Percentiles rank a stretch among this genome's conserved stretches.
These are phyloP conservation scores for Przewalskia tangutica DNA, from an alignment of 257 asterid species.

Conservation along the genomic window DNA sequence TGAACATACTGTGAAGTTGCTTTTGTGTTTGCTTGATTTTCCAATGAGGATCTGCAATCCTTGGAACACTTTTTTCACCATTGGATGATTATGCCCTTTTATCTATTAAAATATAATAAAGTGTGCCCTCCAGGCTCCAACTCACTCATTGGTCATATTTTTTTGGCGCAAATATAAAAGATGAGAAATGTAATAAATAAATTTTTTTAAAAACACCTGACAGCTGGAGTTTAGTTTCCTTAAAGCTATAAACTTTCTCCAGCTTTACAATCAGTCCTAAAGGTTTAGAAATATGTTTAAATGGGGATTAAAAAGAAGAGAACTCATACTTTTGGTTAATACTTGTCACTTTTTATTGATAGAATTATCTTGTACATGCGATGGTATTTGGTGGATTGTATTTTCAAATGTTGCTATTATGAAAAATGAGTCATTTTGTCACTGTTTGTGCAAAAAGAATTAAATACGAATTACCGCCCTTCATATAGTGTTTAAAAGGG, in stretches of 20 bases:
- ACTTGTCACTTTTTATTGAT: too few species aligned
- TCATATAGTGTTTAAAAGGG: background rate
- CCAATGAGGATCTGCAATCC: background rate
- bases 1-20: background rate
- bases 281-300: background rate
- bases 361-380: background rate
- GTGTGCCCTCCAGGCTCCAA: too few species aligned
- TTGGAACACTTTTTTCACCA: background rate
- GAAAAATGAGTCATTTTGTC: too few species aligned
- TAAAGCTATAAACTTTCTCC: background rate
- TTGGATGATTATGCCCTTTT: background rate
- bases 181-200: background rate
- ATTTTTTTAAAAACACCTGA: background rate
- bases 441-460: background rate
- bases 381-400: background rate
- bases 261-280: background rate
- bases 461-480: background rate
- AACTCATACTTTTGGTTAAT: background rate
- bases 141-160: background rate
- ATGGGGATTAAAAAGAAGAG: background rate
- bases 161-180: background rate
- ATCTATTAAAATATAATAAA: background rate
- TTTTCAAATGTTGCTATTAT: too few species aligned
- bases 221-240: background rate
- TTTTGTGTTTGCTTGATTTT: background rate